Conservation (phyloP, 83 land plant genomes). For the Picea abies region DNA sequence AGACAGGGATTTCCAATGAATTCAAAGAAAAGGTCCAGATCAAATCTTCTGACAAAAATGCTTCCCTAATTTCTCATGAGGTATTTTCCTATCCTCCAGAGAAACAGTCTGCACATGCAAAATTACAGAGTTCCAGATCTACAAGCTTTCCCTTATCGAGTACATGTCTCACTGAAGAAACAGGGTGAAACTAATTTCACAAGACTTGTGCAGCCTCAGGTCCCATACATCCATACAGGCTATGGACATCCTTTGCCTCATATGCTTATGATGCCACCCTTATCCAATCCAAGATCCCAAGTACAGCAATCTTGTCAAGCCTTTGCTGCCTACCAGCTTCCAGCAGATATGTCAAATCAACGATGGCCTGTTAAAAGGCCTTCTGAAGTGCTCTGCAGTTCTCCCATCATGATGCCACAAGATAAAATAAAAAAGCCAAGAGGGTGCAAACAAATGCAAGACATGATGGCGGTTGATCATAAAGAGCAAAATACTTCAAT, state of each 20-base stretch:
- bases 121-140: neutral
- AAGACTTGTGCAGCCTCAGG: constrained; percentile 13
- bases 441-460: constrained; percentile 40
- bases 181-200: neutral
- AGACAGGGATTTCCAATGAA: constrained; percentile 4
- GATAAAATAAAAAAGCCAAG: constrained; percentile 41
- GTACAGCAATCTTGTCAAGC: constrained; percentile 11
- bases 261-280: constrained; percentile 9
- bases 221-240: constrained; percentile 19
- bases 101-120: neutral
- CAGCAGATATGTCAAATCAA: neutral
- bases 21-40: constrained; percentile 9
- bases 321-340: constrained; percentile 10
- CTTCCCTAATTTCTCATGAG: neutral
- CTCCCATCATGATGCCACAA: constrained; percentile 40
- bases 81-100: constrained; percentile 4
- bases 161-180: neutral
- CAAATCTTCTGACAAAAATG: neutral
- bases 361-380: neutral
- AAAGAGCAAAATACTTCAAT: constrained; percentile 23
- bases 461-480: constrained; percentile 29
- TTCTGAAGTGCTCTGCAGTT: constrained; percentile 13
- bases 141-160: neutral
- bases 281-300: neutral
- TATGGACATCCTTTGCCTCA: constrained; percentile 16